Conservation (phyloP, 306 rosid species). For the Malus fusca region DNA sequence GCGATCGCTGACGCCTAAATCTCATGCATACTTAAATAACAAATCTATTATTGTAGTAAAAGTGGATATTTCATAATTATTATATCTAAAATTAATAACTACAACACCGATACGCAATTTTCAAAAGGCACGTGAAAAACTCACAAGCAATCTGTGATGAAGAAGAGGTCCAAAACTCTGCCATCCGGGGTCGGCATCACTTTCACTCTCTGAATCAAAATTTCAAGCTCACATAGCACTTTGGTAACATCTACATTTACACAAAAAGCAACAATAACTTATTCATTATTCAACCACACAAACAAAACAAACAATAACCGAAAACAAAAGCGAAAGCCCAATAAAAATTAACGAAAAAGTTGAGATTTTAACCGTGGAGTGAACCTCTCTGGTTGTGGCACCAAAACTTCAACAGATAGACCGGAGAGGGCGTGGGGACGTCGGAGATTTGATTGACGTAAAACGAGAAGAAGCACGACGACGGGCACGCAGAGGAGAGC, state of each 20-base stretch:
- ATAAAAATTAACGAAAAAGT: neutral
- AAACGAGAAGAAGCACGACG: conserved; percentile 45
- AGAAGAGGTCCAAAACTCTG: conserved; percentile 69
- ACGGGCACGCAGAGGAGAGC: conserved; percentile 55
- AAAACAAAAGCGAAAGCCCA: neutral
- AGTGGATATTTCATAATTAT: neutral
- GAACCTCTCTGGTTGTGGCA: conserved; percentile 57
- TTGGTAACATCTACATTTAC: conserved; percentile 54
- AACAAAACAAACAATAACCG: neutral
- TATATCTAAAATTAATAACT: neutral
- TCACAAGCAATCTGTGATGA: conserved; percentile 75
- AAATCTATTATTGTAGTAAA: neutral
- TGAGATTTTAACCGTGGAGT: conserved; percentile 47
- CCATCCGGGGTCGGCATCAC: conserved; percentile 94
- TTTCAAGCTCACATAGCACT: conserved; percentile 73
- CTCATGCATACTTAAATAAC: neutral
- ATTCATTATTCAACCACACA: neutral
- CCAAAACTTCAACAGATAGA: conserved; percentile 65
- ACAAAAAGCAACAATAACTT: conserved; percentile 10
- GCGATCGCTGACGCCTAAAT: neutral
- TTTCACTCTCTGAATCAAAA: conserved; percentile 66
- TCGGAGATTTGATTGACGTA: conserved; percentile 30
- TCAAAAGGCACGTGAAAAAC: conserved; percentile 3
- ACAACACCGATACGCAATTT: neutral
- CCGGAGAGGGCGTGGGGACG: conserved; percentile 37